Conservation (phyloP, 768 basidiomycete species). For the Dioszegia aurantiaca region DNA sequence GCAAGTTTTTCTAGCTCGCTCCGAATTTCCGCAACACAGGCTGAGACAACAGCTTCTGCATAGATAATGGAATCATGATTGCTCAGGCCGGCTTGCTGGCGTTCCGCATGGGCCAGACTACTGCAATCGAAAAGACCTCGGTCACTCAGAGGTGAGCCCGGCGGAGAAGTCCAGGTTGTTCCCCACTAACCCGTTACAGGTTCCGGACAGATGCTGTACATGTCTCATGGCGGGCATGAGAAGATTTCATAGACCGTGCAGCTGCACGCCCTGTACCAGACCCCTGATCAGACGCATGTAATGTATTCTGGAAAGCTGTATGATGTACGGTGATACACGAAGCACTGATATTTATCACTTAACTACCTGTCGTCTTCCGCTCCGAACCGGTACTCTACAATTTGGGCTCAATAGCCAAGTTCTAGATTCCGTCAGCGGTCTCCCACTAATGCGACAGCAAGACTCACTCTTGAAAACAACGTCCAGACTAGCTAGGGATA, state of each 20-base stretch:
- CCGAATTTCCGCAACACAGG: not conserved
- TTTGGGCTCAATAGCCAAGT: constrained; percentile 27
- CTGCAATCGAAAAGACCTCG: constrained; percentile 71
- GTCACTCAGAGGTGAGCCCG: constrained; percentile 93
- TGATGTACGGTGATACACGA: no score
- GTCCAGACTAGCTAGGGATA: constrained; percentile 86
- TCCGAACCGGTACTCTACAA: not conserved
- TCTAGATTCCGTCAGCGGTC: constrained; percentile 24
- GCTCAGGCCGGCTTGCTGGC: constrained; percentile 92
- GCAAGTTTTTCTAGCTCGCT: not conserved
- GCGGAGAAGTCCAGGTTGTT: no score
- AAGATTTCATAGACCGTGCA: no score
- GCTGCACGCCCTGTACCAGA: no score
- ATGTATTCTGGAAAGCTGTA: no score
- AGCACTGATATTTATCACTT: no score
- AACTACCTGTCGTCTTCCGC: no score
- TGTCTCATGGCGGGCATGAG: constrained; percentile 72
- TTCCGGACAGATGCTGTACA: constrained; percentile 93
- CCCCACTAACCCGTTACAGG: no score
- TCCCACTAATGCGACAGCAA: not conserved
- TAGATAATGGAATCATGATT: constrained; percentile 99
- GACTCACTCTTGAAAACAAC: constrained; percentile 47
- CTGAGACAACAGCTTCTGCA: constrained; percentile 71
- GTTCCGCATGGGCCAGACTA: constrained; percentile 83
- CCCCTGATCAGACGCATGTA: no score